phyloP scores from a whole-genome alignment of 139 green algal genomes.

The Trebouxia sp. region DNA sequence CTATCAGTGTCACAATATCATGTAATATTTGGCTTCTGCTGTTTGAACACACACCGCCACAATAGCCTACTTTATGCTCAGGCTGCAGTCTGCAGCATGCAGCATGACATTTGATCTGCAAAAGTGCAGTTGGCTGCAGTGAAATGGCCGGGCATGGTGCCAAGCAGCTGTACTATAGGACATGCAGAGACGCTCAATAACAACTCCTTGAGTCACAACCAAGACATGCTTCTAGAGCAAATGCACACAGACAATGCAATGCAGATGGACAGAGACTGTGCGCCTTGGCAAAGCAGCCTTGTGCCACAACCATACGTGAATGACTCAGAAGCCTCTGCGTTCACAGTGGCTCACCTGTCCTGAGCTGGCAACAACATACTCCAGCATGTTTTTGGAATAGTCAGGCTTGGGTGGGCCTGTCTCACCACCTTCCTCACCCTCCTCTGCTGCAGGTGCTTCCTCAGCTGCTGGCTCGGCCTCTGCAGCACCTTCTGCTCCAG shows the following conservation, averaged over 20 bases:
- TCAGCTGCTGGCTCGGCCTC: slow-evolving; percentile 3
- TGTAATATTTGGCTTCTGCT: no score
- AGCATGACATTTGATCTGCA: no score
- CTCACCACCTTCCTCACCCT: not conserved
- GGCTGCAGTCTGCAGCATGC: no score
- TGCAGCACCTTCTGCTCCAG: not conserved
- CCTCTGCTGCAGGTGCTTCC: not conserved
- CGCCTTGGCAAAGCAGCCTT: not conserved
- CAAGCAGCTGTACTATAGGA: not conserved
- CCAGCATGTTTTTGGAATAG: slow-evolving; percentile 23
- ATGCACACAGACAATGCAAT: not conserved
- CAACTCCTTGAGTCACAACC: not conserved
- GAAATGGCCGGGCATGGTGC: no score
- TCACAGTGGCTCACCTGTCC: slow-evolving; percentile 23
- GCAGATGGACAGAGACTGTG: not conserved
- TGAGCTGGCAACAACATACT: slow-evolving; percentile 19
- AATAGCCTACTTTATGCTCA: no score
- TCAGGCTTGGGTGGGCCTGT: slow-evolving; percentile 17
- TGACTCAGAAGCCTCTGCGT: no score
- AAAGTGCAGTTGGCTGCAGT: no score
- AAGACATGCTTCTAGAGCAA: not conserved
- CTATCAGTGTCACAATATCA: no score
- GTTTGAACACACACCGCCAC: no score
- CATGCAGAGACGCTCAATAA: not conserved
- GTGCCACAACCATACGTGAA: no score